phyloP scores from a whole-genome alignment of 768 basidiomycete genomes.

The Austroboletus eburneus region DNA sequence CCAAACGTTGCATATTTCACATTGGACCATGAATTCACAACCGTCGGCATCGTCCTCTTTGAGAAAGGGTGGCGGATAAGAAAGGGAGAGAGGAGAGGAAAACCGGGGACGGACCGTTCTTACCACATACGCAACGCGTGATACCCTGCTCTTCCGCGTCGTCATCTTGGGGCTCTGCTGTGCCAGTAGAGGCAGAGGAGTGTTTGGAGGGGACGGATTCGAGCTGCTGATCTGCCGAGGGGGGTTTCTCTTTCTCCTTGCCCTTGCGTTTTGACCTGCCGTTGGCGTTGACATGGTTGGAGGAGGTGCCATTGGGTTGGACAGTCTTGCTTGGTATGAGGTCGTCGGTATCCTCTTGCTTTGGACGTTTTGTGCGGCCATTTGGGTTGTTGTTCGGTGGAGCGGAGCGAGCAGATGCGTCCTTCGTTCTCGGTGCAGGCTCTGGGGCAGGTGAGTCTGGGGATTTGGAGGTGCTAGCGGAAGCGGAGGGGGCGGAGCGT shows the following conservation, averaged over 20 bases:
- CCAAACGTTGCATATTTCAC: slow-evolving; percentile 96
- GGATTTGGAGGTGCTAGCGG: slow-evolving; percentile 67
- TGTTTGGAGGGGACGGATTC: slow-evolving; percentile 26
- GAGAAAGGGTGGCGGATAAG: slow-evolving; percentile 30
- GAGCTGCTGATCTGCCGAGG: slow-evolving; percentile 27
- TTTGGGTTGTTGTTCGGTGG: slow-evolving; percentile 36
- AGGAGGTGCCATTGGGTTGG: slow-evolving; percentile 28
- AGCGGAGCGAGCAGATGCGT: slow-evolving; percentile 37
- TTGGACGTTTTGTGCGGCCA: slow-evolving; percentile 54
- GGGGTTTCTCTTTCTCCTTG: slow-evolving; percentile 59
- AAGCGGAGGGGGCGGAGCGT: slow-evolving; percentile 63
- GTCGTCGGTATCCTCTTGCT: slow-evolving; percentile 73
- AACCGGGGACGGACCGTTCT: slow-evolving; percentile 52
- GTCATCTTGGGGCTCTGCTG: slow-evolving; percentile 38
- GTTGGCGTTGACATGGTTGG: slow-evolving; percentile 32
- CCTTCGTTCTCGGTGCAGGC: slow-evolving; percentile 40
- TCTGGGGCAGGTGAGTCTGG: slow-evolving; percentile 64
- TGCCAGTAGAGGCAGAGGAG: slow-evolving; percentile 29
- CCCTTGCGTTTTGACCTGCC: slow-evolving; percentile 58
- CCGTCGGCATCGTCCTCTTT: slow-evolving; percentile 76
- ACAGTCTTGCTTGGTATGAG: slow-evolving; percentile 43
- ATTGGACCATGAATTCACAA: slow-evolving; percentile 96
- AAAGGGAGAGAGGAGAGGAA: slow-evolving; percentile 4
- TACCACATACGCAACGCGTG: slow-evolving; percentile 86
- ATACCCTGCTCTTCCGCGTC: slow-evolving; percentile 50